phyloP scores from a whole-genome alignment of 2,329 filamentous ascomycete genomes.

The Ceratocystis albifundus region DNA sequence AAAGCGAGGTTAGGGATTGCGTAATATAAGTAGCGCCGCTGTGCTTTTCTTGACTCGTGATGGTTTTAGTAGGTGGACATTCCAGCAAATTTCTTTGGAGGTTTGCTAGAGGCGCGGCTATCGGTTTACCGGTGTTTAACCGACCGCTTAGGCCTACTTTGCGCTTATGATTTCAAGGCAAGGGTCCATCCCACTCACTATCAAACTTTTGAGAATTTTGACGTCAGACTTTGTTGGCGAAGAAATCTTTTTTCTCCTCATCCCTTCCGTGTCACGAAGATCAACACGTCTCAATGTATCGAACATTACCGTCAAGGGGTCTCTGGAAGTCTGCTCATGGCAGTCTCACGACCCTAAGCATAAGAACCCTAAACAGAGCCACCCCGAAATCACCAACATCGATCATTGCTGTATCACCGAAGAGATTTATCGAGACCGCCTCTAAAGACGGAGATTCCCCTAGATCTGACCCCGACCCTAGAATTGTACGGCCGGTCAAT shows the following conservation, averaged over 20 bases:
- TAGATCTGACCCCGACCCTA: not conserved
- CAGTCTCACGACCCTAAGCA: not conserved
- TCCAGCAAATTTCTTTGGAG: slow-evolving; percentile 20
- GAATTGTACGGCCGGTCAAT: not conserved
- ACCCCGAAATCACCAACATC: not conserved
- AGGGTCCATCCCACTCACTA: not conserved
- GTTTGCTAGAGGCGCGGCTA: slow-evolving; percentile 10
- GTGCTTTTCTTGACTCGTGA: not conserved
- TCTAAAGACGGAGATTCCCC: not conserved
- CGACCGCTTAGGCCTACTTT: not conserved
- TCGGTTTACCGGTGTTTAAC: not conserved
- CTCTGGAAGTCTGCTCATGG: slow-evolving; percentile 13
- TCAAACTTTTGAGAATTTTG: slow-evolving; percentile 14
- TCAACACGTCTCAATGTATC: slow-evolving; percentile 16
- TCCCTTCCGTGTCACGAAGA: not conserved
- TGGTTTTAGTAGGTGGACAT: not conserved
- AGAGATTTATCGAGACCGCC: slow-evolving; percentile 4
- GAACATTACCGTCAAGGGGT: slow-evolving; percentile 16
- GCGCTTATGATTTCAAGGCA: not conserved
- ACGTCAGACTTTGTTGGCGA: slow-evolving; percentile 14
- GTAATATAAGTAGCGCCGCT: not conserved
- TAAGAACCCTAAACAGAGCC: not conserved
- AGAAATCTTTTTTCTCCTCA: slow-evolving; percentile 13
- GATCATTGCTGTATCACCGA: not conserved
- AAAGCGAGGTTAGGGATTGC: not conserved